Evolutionary conservation across 2,329 filamentous ascomycete genomes (phyloP), one percentile per base, ranked within the genome.

Genomic region (Fusarium oxysporum): DNA sequence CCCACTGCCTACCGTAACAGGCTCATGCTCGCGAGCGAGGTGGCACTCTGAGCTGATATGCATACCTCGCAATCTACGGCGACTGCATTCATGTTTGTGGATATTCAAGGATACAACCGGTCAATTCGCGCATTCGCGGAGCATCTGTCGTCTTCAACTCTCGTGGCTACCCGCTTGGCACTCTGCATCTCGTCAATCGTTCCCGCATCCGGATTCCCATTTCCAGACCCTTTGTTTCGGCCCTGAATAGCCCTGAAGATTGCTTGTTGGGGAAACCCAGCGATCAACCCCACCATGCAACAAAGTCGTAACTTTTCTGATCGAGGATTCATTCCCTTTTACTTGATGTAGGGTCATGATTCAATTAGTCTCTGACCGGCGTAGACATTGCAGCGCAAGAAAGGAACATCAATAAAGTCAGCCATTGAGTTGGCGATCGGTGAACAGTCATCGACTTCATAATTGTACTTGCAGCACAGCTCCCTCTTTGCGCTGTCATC

Each of bases 101-200:
- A 54, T 50, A 50, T 62, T 38, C 23, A 67, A 48, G 41, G 53
- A 65, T 54, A 56, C 58, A 56, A 59, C 17, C 48, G 58, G 30
- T 47, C 56, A 63, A 41, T 48, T 47, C 32, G 43, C 25, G 38
- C 37, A 40, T 21, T 60, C 30, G 38, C 48, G 47, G 37, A 19
- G 56, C 44, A n/a, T 25, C n/a, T 38, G 45, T 57, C 54, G 43
- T 62, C 56, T 56, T 66, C 40, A 57, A 68, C 45, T 68, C 55
- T 56, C 37, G 68, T 59, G 33, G 62, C 64, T 60, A 59, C 57
- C 70, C 65, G 70, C 59, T 72, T 74, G 62, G 69, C 68, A 59
- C 57, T 64, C 71, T 77, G 69, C 71, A 72, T 73, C 71, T 77
- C 74, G 75, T 77, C 75, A 77, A 77, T 77, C 74, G 71, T 76